Evolutionary conservation across 768 basidiomycete genomes (phyloP).

Genomic region (Lactarius evosmus): DNA sequence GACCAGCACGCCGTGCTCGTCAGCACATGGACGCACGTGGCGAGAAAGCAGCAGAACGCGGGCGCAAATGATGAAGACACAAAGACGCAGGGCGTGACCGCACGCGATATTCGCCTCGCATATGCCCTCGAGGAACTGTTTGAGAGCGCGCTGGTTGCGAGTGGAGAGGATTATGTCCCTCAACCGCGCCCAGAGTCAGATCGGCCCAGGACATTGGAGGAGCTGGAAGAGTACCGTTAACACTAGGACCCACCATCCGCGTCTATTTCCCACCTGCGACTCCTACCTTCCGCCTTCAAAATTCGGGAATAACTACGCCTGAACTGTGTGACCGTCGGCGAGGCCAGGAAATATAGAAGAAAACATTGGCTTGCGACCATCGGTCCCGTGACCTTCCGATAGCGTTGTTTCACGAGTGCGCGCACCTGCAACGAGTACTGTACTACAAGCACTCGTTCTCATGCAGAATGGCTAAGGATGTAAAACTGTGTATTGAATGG

Average conservation of each 20-base stretch:
- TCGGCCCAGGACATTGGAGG: slow-evolving; percentile 14
- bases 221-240: slow-evolving; percentile 9
- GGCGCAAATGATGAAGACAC: background rate
- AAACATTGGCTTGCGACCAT: background rate
- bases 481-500: too few relatives aligned
- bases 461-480: too few relatives aligned
- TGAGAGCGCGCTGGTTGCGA: slow-evolving; percentile 12
- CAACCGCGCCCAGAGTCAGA: slow-evolving; percentile 13
- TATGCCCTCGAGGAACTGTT: slow-evolving; percentile 21
- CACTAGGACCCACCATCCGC: background rate
- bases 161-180: slow-evolving; percentile 9
- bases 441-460: too few relatives aligned
- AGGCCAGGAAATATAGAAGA: background rate
- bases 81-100: slow-evolving; percentile 19
- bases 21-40: slow-evolving; percentile 23
- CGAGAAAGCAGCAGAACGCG: background rate
- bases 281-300: background rate
- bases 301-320: background rate
- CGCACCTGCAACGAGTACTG: background rate
- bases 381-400: background rate
- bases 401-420: background rate
- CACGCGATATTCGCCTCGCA: slow-evolving; percentile 20
- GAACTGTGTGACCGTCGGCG: background rate
- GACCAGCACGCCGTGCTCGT: slow-evolving; percentile 15
- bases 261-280: background rate